Conservation (phyloP, 371 early-diverging fungal genomes). For the Lichtheimia hyalospora region DNA sequence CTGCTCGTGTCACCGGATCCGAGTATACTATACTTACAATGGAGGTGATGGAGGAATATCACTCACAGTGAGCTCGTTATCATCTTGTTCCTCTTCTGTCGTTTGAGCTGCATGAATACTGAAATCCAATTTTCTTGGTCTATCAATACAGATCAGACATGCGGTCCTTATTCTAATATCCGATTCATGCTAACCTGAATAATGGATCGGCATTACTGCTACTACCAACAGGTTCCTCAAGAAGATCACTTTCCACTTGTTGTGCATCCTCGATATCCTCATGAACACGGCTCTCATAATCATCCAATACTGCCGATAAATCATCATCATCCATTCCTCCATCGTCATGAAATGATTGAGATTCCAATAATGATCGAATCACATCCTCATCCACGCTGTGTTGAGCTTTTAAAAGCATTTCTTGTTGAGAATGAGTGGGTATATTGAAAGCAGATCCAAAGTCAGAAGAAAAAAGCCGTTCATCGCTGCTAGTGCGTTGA, state of each 20-base stretch:
- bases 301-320: background rate
- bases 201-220: too few relatives aligned
- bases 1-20: background rate
- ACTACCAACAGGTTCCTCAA: constrained; percentile 3
- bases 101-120: constrained; percentile 16
- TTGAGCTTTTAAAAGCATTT: background rate
- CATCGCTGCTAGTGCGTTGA: constrained; percentile 5
- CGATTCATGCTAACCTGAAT: too few relatives aligned
- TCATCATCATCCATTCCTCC: constrained; percentile 10
- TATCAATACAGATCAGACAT: background rate
- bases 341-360: constrained; percentile 14
- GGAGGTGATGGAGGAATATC: constrained; percentile 20
- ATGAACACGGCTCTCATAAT: background rate
- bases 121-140: constrained; percentile 26
- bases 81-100: background rate
- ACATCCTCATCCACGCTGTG: constrained; percentile 16
- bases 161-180: too few relatives aligned
- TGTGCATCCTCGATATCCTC: constrained; percentile 7
- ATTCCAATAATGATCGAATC: constrained; percentile 11
- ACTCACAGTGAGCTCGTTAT: constrained; percentile 18
- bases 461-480: background rate
- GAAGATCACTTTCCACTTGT: constrained; percentile 14
- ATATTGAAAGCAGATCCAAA: constrained; percentile 1
- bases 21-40: background rate
- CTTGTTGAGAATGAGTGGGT: background rate